Conservation (phyloP, 1,284 basidiomycete species). For the Cryptococcus hybrid region DNA sequence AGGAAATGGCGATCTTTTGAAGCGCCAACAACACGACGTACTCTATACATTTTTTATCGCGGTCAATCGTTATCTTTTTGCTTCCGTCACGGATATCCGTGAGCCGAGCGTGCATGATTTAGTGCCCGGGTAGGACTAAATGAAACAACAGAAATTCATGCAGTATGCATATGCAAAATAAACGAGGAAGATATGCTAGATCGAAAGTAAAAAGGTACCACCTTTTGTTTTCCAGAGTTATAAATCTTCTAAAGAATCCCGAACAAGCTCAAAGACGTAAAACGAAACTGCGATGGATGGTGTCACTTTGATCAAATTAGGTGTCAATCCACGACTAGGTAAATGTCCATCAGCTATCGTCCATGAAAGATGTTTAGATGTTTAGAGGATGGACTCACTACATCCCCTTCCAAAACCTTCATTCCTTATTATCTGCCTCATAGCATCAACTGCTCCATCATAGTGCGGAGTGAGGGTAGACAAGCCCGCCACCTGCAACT, state of each 20-base stretch:
- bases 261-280: slow-evolving; percentile 51
- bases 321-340: slow-evolving; percentile 82
- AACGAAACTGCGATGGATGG: slow-evolving; percentile 84
- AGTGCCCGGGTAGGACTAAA: too few species aligned
- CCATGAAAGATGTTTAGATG: background rate
- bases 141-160: too few species aligned
- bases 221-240: background rate
- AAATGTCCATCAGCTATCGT: slow-evolving; percentile 35
- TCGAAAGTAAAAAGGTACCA: too few species aligned
- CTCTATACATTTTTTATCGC: too few species aligned
- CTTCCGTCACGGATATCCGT: too few species aligned
- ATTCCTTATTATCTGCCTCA: slow-evolving; percentile 64
- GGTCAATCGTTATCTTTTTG: too few species aligned
- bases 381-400: slow-evolving; percentile 33
- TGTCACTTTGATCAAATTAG: slow-evolving; percentile 80
- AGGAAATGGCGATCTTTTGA: too few species aligned
- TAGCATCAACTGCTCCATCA: slow-evolving; percentile 72
- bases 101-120: too few species aligned
- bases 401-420: slow-evolving; percentile 63
- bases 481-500: slow-evolving; percentile 90
- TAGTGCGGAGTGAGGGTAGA: slow-evolving; percentile 63
- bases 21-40: too few species aligned
- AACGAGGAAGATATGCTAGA: too few species aligned
- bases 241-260: slow-evolving; percentile 33
- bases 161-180: too few species aligned